Evolutionary conservation across 208 protist species (phyloP).

Genomic region (Leishmania turanica): DNA sequence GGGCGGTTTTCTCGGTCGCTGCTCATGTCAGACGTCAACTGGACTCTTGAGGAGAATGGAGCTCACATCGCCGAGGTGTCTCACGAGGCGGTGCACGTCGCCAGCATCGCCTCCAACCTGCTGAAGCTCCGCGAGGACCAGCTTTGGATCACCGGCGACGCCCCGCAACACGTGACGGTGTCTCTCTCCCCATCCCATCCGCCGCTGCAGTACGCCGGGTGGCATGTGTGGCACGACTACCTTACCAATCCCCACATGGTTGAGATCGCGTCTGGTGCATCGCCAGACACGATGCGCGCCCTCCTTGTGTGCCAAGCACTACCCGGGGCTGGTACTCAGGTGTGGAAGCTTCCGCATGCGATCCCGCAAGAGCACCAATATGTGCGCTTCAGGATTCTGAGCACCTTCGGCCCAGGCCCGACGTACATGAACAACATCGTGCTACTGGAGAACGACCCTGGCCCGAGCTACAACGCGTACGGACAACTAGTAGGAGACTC

Average conservation of each 20-base stretch:
- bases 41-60: constrained; percentile 56
- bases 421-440: constrained; percentile 89
- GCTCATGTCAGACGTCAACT: constrained; percentile 63
- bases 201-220: constrained; percentile 75
- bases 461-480: constrained; percentile 43
- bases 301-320: constrained; percentile 77
- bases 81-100: constrained; percentile 56
- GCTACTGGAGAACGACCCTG: constrained; percentile 75
- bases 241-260: constrained; percentile 83
- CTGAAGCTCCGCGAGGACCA: constrained; percentile 63
- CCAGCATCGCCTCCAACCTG: constrained; percentile 69
- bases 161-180: constrained; percentile 82
- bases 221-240: constrained; percentile 90
- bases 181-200: constrained; percentile 51
- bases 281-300: constrained; percentile 37
- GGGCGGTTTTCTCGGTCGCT: background rate
- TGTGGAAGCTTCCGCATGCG: constrained; percentile 74
- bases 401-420: constrained; percentile 74
- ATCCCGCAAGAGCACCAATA: constrained; percentile 65
- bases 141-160: constrained; percentile 82
- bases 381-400: constrained; percentile 68
- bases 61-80: constrained; percentile 72
- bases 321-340: constrained; percentile 78
- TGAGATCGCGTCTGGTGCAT: constrained; percentile 68
- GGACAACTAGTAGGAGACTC: background rate